Conservation (phyloP, 139 green algal genomes). For the Chlorella ohadii region DNA sequence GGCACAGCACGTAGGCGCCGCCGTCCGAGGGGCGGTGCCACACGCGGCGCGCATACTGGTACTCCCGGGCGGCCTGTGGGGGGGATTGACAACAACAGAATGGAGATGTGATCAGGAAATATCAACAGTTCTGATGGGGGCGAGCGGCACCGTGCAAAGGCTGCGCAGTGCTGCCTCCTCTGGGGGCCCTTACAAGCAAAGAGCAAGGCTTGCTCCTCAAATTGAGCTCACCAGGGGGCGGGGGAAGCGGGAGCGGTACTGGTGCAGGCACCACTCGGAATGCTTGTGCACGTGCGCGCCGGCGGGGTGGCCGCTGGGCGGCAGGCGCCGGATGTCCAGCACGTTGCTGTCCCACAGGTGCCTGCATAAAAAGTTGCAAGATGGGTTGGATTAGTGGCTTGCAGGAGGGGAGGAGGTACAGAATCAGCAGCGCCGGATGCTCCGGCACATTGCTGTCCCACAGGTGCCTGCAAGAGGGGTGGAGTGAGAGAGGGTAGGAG, state of each 20-base stretch:
- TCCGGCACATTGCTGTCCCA: slow-evolving; percentile 64
- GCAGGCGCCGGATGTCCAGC: slow-evolving; percentile 29
- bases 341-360: slow-evolving; percentile 71
- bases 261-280: slow-evolving; percentile 58
- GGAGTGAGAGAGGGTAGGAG: not conserved
- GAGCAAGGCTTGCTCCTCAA: no score
- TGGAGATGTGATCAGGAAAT: not conserved
- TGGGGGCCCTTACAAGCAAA: no score
- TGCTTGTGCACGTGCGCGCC: slow-evolving; percentile 12
- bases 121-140: not conserved
- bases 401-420: not conserved
- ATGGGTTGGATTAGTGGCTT: no score
- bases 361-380: no score
- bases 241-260: slow-evolving; percentile 66
- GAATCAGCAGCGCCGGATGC: no score
- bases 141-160: not conserved
- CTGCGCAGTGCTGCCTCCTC: no score
- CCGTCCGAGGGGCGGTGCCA: slow-evolving; percentile 69
- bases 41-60: slow-evolving; percentile 74
- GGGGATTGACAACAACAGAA: no score
- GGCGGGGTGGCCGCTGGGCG: not conserved
- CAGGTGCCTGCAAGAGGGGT: not conserved
- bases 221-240: slow-evolving; percentile 65
- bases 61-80: slow-evolving; percentile 52
- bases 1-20: slow-evolving; percentile 61